Evolutionary conservation across 169 alveolate genomes (phyloP).

Genomic region (Eimeria brunetti): DNA sequence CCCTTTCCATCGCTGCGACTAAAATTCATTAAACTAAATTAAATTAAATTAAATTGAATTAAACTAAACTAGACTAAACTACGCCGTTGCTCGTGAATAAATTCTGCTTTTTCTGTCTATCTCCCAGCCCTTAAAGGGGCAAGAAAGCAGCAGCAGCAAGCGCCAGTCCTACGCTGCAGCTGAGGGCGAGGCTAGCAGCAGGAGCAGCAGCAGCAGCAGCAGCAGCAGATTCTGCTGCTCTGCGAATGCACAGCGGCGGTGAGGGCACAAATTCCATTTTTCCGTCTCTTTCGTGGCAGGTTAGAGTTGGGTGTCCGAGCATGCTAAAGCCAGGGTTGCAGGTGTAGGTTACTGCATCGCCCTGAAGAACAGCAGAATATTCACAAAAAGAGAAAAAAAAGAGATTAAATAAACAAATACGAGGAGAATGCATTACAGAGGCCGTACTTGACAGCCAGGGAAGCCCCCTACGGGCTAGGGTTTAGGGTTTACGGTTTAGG

Average conservation of each 20-base stretch:
- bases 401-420: not conserved
- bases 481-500: not conserved
- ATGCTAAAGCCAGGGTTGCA: slow-evolving; percentile 69
- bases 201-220: slow-evolving; percentile 21
- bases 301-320: slow-evolving; percentile 60
- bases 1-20: too few relatives aligned
- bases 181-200: not conserved
- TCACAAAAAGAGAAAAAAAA: not conserved
- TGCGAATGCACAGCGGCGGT: slow-evolving; percentile 40
- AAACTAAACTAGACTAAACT: too few relatives aligned
- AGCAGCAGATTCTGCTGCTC: not conserved
- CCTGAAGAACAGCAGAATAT: slow-evolving; percentile 16
- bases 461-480: not conserved
- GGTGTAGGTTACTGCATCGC: slow-evolving; percentile 73
- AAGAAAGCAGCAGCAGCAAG: not conserved
- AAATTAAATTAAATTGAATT: not conserved
- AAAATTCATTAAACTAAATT: not conserved
- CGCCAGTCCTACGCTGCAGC: not conserved
- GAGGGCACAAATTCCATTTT: slow-evolving; percentile 66
- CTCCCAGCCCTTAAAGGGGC: not conserved
- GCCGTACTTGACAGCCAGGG: not conserved
- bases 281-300: slow-evolving; percentile 72
- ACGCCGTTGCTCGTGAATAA: not conserved
- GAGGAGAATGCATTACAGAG: not conserved
- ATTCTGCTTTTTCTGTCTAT: not conserved